Base-by-base conservation (phyloP, 2,329 filamentous ascomycete genomes). In the Aspergillus versicolor region DNA sequence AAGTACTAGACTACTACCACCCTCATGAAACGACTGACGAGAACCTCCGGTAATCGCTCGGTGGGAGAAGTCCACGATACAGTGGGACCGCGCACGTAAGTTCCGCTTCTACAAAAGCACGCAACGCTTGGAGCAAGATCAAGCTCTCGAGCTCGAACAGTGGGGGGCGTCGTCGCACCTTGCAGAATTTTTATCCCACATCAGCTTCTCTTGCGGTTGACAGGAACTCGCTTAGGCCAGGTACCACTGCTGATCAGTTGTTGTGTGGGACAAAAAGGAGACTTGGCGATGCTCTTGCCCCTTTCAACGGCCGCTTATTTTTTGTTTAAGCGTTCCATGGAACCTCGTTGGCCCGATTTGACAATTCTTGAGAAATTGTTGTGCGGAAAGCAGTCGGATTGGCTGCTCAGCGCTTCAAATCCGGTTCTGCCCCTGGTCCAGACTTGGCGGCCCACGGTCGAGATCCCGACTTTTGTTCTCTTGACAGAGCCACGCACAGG, bases 331-430 rank as follows among this genome's bases (percentile, higher is more conserved):
- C 34, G 43, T 41, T 40, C 52, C 52, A 30, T 54, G 52, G 52
- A 22, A 47, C 21, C 4, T 12, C 8, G 11, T 6, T 9, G 22
- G 21, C 9, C n/a, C 19, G 22, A 34, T 32, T 37, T 42, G 44
- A 41, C 32, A 43, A 48, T 22, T 48, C 2, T 19, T 49, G 38
- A 37, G 9, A 43, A 34, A 32, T 49, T 8, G n/a, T 42, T 7
- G 7, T 32, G 37, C 41, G 52, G 52, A 54, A 54, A 48, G 52
- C 37, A 54, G 27, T 37, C 4, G 19, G 17, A 54, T 54, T 54
- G 52, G 52, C 43, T 47, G 38, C 27, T 17, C 2, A 22, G n/a
- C 11, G 5, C 13, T 50, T 5, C 4, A 19, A 17, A 21, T n/a
- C 46, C 42, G 27, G 13, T n/a, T 46, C 50, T 27, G 22, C n/a